Evolutionary conservation across 257 asterid species (phyloP).

Genomic region (Gentiana macrophylla): DNA sequence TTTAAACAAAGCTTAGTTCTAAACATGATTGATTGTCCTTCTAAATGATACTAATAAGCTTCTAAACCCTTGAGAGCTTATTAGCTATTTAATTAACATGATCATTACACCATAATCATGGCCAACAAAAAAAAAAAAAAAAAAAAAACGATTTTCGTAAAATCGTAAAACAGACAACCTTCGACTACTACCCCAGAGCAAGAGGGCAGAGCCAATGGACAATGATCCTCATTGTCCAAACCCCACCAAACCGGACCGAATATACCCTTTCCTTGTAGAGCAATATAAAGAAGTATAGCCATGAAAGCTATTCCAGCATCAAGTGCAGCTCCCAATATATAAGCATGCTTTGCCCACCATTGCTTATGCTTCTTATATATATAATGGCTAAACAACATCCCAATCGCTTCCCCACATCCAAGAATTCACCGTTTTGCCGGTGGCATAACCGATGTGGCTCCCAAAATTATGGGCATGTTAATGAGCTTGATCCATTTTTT

Average conservation of each 20-base stretch:
- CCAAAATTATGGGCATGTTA: slow-evolving; percentile 43
- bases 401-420: slow-evolving; percentile 47
- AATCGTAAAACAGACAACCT: slow-evolving; percentile 38
- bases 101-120: no score
- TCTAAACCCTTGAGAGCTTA: no score
- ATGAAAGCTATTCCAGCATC: slow-evolving; percentile 78
- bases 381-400: slow-evolving; percentile 39
- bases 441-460: slow-evolving; percentile 51
- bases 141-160: not conserved
- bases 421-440: slow-evolving; percentile 40
- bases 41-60: no score
- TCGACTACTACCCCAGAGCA: slow-evolving; percentile 34
- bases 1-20: no score
- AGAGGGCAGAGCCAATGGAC: slow-evolving; percentile 67
- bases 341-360: slow-evolving; percentile 84
- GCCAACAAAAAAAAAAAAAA: no score
- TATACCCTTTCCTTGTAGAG: slow-evolving; percentile 28
- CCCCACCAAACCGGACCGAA: slow-evolving; percentile 74
- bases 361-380: slow-evolving; percentile 40
- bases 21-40: no score
- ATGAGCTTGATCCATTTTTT: slow-evolving; percentile 45
- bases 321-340: slow-evolving; percentile 50
- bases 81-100: no score
- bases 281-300: slow-evolving; percentile 46
- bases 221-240: slow-evolving; percentile 42